Evolutionary conservation across 495 filamentous ascomycete species (phyloP).

Genomic region (Annulohypoxylon bovei): DNA sequence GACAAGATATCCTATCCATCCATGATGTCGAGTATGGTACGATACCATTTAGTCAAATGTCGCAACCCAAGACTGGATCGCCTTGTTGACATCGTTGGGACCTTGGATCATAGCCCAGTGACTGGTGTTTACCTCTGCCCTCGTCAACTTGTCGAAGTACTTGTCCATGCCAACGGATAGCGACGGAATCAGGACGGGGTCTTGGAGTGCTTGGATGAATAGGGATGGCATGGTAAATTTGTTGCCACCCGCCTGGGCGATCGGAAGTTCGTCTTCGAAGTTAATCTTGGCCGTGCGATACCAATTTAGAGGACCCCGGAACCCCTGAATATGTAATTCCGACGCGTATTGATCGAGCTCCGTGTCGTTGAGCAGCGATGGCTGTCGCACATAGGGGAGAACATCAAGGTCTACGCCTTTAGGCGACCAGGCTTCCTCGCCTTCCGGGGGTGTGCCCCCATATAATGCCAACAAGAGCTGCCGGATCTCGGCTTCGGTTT

Average conservation of each 20-base stretch:
- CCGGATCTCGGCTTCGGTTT: slow-evolving; percentile 1
- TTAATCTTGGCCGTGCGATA: slow-evolving; percentile 73
- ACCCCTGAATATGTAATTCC: slow-evolving; percentile 68
- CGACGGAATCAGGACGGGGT: slow-evolving; percentile 14
- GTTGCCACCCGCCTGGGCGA: slow-evolving; percentile 7
- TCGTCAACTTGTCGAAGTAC: slow-evolving; percentile 27
- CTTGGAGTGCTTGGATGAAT: slow-evolving; percentile 18
- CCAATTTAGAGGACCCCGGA: slow-evolving; percentile 78
- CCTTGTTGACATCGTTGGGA: slow-evolving; percentile 13
- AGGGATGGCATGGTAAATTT: slow-evolving; percentile 20
- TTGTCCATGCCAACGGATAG: slow-evolving; percentile 10
- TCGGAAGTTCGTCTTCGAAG: slow-evolving; percentile 62
- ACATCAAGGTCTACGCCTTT: slow-evolving; percentile 4
- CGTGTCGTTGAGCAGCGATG: slow-evolving; percentile 65
- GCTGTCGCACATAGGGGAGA: slow-evolving; percentile 13
- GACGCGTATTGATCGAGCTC: slow-evolving; percentile 74
- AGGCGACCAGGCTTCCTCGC: neutral
- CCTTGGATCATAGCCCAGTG: slow-evolving; percentile 20
- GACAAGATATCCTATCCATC: neutral
- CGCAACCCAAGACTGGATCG: slow-evolving; percentile 12
- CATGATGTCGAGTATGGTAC: neutral
- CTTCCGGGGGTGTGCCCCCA: neutral
- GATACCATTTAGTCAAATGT: slow-evolving; percentile 1
- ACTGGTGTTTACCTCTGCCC: slow-evolving; percentile 3
- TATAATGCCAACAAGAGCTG: neutral